Base-by-base conservation (phyloP, 192 early-diverging fungal genomes). In the Backusella psychrophila region DNA sequence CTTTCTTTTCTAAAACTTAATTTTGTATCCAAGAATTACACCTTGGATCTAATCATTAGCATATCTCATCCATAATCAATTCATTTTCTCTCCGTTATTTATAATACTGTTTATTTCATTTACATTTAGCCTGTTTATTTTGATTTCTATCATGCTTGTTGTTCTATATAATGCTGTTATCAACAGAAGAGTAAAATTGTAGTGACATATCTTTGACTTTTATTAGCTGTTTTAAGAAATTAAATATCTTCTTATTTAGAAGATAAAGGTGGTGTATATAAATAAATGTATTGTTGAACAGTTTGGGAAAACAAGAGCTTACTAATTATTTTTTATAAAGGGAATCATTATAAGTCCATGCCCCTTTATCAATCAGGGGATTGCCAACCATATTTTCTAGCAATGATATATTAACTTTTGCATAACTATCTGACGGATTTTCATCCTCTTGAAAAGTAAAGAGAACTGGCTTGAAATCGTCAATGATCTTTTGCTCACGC, bases 401-500 rank as follows among this genome's bases (percentile, higher is more conserved):
- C 3, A 81, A 39, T 6, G 42, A 29, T 14, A 56, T 29, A 34
- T 66, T 81, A 34, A 33, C 12, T 15, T 34, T 52, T 3, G 38
- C 53, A 52, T 77, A 81, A 4, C 49, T 12, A 26, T 66, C 36
- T 2, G n/a, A 23, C n/a, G 53, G 36, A 19, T 74, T 21, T 0
- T 26, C 52, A 68, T 83, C 82, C 29, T 71, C 53, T 31, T 65
- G 34, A 36, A 80, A 79, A 19, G 29, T 49, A 56, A 83, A 83
- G 14, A 80, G 72, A 6, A 34, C 52, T 4, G 82, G 82, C 29
- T 68, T 52, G 75, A 76, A 83, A n/a, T 42, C 82, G 53, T 84
- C 85, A 42, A 81, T 83, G n/a, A 41, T 9, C 34, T 80, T 74
- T 72, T 86, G 86, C 15, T 88, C 88, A 35, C 92, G 88, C 36